phyloP scores from a whole-genome alignment of 2,329 filamentous ascomycete genomes.

The Immersiporthe knoxdaviesiana region DNA sequence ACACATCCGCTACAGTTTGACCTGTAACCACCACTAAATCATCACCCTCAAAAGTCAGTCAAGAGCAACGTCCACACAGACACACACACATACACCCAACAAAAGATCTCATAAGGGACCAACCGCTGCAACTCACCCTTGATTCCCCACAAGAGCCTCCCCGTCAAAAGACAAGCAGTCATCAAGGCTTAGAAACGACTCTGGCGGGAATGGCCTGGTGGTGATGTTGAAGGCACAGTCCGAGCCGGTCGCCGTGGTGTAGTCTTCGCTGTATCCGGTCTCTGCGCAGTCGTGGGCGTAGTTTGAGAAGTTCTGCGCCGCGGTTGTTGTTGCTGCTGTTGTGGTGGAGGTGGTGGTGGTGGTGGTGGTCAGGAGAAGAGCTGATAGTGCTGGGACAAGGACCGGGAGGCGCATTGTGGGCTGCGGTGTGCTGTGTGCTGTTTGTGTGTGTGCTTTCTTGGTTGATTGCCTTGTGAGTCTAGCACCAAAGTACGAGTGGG shows the following conservation, averaged over 20 bases:
- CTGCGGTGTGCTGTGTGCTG: too few relatives aligned
- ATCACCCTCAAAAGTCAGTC: background rate
- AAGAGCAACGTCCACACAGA: background rate
- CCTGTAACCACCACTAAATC: conserved; percentile 21
- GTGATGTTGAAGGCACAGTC: conserved; percentile 15
- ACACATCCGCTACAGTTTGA: conserved; percentile 12
- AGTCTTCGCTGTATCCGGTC: conserved; percentile 15
- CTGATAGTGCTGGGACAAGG: background rate
- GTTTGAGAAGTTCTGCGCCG: conserved; percentile 17
- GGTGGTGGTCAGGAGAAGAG: background rate
- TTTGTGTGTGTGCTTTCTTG: too few relatives aligned
- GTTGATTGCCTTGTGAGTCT: background rate
- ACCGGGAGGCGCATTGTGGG: background rate
- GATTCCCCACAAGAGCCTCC: conserved; percentile 15
- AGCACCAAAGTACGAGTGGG: background rate
- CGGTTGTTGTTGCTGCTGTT: background rate
- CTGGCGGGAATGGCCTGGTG: conserved; percentile 9
- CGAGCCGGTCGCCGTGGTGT: conserved; percentile 11
- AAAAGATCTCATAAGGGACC: background rate
- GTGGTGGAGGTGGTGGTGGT: too few relatives aligned
- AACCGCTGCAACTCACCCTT: conserved; percentile 14
- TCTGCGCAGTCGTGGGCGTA: conserved; percentile 19
- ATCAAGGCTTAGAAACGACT: conserved; percentile 20
- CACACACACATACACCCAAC: background rate
- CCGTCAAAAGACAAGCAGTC: conserved; percentile 19